Base-by-base conservation (phyloP, 1,284 basidiomycete species). In the Rhodotorula mucilaginosa region DNA sequence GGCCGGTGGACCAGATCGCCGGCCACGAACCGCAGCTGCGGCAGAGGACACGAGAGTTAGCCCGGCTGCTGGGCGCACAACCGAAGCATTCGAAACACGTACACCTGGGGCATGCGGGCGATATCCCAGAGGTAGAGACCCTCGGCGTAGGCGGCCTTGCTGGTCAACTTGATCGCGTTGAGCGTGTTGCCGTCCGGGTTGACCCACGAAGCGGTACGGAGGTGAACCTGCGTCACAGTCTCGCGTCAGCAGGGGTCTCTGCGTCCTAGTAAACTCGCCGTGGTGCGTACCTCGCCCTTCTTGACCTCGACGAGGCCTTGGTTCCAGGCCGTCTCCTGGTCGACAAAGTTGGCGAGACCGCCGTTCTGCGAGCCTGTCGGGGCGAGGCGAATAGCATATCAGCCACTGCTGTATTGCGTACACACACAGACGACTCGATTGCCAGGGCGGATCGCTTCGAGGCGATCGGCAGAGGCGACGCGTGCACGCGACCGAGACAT, bases 51-150 rank as follows among this genome's bases (percentile, higher is more conserved):
- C 23, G 18, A 13, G 51, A 34, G 31, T 23, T 46, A 47, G 60
- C 39, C 39, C 12, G 39, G 39, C 39, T 61, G n/a, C 7, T 48
- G 57, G 23, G 23, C 26, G 49, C 31, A 1, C 8, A 18, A 5
- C 2, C 2, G 29, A 34, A 13, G 29, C 8, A 61, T 31, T 13
- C 5, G 12, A 5, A 0, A 16, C 12, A 47, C 64, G 44, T 31
- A 65, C 34, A 39, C 58, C n/a, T 66, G 69, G 47, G 69, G 69
- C 69, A 67, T 67, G 26, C 69, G 46, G 52, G 64, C 65, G 21
- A 71, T 58, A 26, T 71, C 69, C 61, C 61, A 67, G 15, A 71
- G 26, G 65, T 67, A 67, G 21, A 71, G 65, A 21, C 69, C 69
- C 52, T 67, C 65, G 8, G 23, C 16, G 65, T 71, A 71, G 46